Conservation (phyloP, 371 early-diverging fungal species). For the Sporodiniella umbellata region DNA sequence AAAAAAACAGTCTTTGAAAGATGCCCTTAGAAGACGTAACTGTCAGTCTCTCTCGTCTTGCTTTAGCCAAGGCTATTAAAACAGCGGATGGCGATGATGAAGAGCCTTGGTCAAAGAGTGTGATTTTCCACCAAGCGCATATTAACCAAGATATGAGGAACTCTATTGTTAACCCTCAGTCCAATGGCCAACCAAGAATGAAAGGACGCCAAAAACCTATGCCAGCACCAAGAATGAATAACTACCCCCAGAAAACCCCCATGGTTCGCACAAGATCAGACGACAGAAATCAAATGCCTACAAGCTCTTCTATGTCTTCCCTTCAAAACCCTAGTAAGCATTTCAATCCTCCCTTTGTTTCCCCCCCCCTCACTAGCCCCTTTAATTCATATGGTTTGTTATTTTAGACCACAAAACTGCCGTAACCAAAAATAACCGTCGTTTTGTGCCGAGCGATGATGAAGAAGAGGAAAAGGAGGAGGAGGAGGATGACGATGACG, state of each 20-base stretch:
- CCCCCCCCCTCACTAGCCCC: not conserved
- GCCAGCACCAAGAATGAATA: not conserved
- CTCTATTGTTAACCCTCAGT: conserved; percentile 20
- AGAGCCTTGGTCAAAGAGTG: conserved; percentile 43
- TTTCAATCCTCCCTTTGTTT: too few species aligned
- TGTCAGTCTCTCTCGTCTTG: conserved; percentile 43
- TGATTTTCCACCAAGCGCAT: conserved; percentile 49
- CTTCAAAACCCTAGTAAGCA: not conserved
- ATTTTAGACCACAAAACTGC: not conserved
- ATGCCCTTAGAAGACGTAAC: conserved; percentile 44
- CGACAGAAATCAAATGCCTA: conserved; percentile 2
- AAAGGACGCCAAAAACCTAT: conserved; percentile 2
- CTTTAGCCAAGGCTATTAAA: conserved; percentile 49
- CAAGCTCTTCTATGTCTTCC: not conserved
- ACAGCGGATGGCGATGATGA: conserved; percentile 40
- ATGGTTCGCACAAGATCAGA: conserved; percentile 14
- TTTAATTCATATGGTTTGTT: not conserved
- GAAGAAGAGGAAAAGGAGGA: conserved; percentile 27
- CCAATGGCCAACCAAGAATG: conserved; percentile 6
- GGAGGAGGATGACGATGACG: conserved; percentile 4
- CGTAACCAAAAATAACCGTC: conserved; percentile 9
- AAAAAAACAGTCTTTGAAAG: too few species aligned
- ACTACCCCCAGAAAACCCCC: conserved; percentile 12
- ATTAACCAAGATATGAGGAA: conserved; percentile 33
- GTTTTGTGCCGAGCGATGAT: conserved; percentile 31